Conservation (phyloP, 441 rosid genomes). For the Erodium texanum region DNA sequence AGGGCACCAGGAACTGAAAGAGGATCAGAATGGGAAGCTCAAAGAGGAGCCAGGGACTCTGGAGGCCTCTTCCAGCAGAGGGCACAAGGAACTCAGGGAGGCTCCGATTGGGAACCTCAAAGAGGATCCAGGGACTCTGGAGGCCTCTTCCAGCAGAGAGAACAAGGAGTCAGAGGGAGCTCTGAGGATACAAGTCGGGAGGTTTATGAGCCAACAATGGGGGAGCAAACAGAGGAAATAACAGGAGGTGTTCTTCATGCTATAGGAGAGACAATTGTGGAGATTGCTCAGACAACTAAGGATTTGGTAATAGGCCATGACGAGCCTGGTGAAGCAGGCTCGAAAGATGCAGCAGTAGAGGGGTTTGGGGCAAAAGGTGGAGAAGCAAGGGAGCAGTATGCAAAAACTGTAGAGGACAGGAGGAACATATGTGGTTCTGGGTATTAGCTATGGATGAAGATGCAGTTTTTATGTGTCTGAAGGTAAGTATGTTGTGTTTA, state of each 20-base stretch:
- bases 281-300: conserved; percentile 3
- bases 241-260: conserved; percentile 5
- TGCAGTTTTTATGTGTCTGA: neutral
- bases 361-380: neutral
- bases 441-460: neutral
- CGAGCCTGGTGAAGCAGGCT: neutral
- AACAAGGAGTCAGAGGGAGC: no score
- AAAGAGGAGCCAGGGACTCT: neutral
- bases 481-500: neutral
- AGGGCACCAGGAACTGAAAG: neutral
- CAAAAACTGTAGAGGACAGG: neutral
- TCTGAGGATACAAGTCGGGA: neutral
- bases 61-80: neutral
- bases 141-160: no score
- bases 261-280: neutral
- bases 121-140: neutral
- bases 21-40: neutral
- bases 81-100: neutral
- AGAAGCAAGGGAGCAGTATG: neutral
- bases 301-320: conserved; percentile 2
- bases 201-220: neutral
- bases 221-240: conserved; percentile 4
- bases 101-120: neutral
- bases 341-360: neutral
- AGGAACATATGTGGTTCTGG: neutral